Base-by-base conservation (phyloP, 148 eudicot genomes). In the Selenicereus undatus region DNA sequence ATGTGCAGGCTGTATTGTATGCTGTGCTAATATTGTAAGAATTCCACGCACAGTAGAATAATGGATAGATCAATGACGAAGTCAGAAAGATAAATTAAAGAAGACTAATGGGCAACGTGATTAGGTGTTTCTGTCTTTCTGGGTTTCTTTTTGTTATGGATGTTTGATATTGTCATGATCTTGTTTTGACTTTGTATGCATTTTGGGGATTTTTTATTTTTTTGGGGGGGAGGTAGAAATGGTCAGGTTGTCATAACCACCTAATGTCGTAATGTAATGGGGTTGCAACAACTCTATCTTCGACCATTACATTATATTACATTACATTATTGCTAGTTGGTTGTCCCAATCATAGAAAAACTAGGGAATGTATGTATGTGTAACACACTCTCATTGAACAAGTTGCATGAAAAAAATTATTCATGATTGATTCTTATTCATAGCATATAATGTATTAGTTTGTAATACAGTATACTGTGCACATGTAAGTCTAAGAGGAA, bases 191-290 rank as follows among this genome's bases (percentile, higher is more conserved):
- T 79, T 79, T 74, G 52, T 68, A 2, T 48, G 8, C 13, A 48
- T n/a, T 27, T 73, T 0, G 16, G 74, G 26, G 35, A 4, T 48
- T 48, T 48, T 48, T 45, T 45, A 1, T 7, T 3, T 42, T 42
- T 42, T 42, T 8, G 3, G 3, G 3, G 45, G 32, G 52, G 14
- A 14, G 52, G 17, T 64, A 27, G 71, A 72, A 72, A 21, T 4
- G 77, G 86, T 83, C 86, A 80, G 76, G 70, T 69, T 83, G 80
- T 75, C 50, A 80, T 32, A 32, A 32, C 85, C 86, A 80, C 66
- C 52, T 27, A 24, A 65, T 64, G 35, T 54, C 70, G 76, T 10
- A 24, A 73, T 80, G 60, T 24, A 43, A 74, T 80, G 86, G 86
- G 82, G 42, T 36, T 27, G 74, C 86, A 83, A 83, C 83, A n/a